phyloP scores from a whole-genome alignment of 2,329 filamentous ascomycete species.

The Plenodomus biglobosus region DNA sequence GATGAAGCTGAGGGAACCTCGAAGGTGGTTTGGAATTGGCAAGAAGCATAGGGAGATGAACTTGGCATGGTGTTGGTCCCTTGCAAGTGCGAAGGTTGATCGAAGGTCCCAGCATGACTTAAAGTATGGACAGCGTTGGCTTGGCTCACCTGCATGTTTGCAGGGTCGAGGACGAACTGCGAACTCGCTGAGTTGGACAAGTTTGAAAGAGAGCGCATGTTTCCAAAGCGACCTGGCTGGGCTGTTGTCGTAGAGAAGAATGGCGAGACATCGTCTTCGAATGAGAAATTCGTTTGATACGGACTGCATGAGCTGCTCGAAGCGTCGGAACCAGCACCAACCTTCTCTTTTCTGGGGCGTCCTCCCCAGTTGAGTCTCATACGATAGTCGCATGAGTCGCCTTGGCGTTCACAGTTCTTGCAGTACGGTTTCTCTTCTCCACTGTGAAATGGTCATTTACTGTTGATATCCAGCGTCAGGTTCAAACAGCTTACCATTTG shows the following conservation, averaged over 20 bases:
- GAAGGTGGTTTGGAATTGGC: constrained; percentile 23
- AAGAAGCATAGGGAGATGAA: constrained; percentile 15
- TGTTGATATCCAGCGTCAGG: not conserved
- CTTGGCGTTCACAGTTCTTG: constrained; percentile 70
- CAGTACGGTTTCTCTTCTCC: constrained; percentile 76
- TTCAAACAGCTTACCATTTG: constrained; percentile 61
- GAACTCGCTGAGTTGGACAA: constrained; percentile 23
- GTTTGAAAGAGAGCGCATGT: constrained; percentile 30
- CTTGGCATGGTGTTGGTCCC: constrained; percentile 5
- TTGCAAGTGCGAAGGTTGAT: constrained; percentile 18
- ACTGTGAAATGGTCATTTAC: constrained; percentile 41
- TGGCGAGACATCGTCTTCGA: constrained; percentile 28
- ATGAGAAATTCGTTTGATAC: constrained; percentile 31
- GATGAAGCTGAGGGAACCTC: constrained; percentile 26
- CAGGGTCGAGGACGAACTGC: constrained; percentile 31
- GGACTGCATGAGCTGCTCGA: constrained; percentile 35
- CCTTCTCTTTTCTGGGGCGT: constrained; percentile 62
- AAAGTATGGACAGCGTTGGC: constrained; percentile 16
- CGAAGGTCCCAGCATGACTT: constrained; percentile 11
- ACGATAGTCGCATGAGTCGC: constrained; percentile 76
- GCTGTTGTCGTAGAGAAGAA: constrained; percentile 24
- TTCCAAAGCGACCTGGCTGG: constrained; percentile 16
- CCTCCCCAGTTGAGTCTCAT: constrained; percentile 82
- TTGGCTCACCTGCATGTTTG: constrained; percentile 23
- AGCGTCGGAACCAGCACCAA: constrained; percentile 25